Evolutionary conservation across 208 protist genomes (phyloP), one percentile per base, ranked within the genome.

Genomic region (Trypanosoma boissoni): DNA sequence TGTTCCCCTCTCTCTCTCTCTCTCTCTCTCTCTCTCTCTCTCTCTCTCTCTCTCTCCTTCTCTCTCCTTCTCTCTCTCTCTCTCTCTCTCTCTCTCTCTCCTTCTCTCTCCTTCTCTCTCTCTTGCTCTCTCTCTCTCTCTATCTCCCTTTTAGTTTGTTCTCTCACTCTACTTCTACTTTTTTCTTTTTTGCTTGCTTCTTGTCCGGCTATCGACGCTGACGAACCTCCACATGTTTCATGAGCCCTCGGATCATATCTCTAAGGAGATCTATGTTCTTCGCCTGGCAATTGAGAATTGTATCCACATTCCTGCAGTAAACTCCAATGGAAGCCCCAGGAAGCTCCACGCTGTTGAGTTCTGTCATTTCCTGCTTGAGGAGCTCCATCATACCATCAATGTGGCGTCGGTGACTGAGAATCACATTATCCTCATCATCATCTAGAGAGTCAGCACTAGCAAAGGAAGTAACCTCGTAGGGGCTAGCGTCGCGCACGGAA

Each of bases 351-450:
- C 72, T 78, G 70, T 91, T 92, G 8, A 98, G 73, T 64, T 96
- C 85, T 21, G 78, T 81, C 92, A 97, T 96, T 72, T 98, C 94
- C 42, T 92, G 69, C 62, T 94, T 93, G 1, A 98, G 68, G 8
- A 97, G 53, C 56, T 93, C 80, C 88, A 97, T 97, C 74, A 97
- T 92, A 36, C 80, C 81, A 55, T 97, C 88, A 54, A 98, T 95
- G 64, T 98, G 92, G 42, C 89, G 82, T 21, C 92, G 80, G 50
- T 98, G 95, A 6, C 78, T 76, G 1, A 82, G 42, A 43, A 97
- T 95, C 8, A 97, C 62, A 36, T 94, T 86, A 44, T 97, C 90
- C 62, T 97, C 88, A 61, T 97, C 88, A 12, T 77, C 80, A 51
- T 89, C 86, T 43, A 98, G 75, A 63, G 91, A 86, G 62, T 96